These are phyloP conservation scores for Sanghuangporus baumii DNA, from an alignment of 1,284 basidiomycete genomes.

Conservation along the genomic window DNA sequence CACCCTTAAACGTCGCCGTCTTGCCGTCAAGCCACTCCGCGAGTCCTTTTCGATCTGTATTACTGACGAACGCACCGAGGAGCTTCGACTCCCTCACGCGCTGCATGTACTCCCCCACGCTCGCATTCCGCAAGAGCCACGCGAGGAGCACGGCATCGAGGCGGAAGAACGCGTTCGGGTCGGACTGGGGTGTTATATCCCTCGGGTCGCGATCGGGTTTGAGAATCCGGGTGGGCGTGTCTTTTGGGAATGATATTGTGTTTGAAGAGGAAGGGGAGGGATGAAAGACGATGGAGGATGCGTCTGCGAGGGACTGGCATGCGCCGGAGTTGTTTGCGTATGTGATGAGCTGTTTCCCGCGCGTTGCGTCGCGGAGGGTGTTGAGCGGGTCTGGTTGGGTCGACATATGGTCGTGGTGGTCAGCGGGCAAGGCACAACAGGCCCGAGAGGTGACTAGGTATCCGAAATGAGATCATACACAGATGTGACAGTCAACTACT, in stretches of 20 bases:
- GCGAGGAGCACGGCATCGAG: conserved; percentile 78
- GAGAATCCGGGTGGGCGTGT: conserved; percentile 67
- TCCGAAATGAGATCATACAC: background rate
- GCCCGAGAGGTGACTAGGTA: background rate
- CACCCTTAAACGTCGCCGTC: conserved; percentile 46
- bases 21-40: conserved; percentile 81
- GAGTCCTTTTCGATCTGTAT: conserved; percentile 79
- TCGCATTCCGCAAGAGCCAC: conserved; percentile 68
- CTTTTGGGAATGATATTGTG: conserved; percentile 49
- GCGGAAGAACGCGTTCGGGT: conserved; percentile 63
- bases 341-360: conserved; percentile 41
- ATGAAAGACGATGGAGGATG: conserved; percentile 63
- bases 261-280: conserved; percentile 31
- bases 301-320: conserved; percentile 46
- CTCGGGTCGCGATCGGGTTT: conserved; percentile 43
- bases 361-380: conserved; percentile 53
- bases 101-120: conserved; percentile 82
- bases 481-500: background rate
- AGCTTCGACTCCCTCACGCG: conserved; percentile 72
- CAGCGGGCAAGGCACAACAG: background rate
- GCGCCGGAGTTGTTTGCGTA: conserved; percentile 43
- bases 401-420: conserved; percentile 14
- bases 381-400: conserved; percentile 42
- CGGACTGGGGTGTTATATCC: conserved; percentile 29
- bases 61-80: conserved; percentile 71